phyloP scores from a whole-genome alignment of 2,329 filamentous ascomycete genomes.

The Penicillium digitatum region DNA sequence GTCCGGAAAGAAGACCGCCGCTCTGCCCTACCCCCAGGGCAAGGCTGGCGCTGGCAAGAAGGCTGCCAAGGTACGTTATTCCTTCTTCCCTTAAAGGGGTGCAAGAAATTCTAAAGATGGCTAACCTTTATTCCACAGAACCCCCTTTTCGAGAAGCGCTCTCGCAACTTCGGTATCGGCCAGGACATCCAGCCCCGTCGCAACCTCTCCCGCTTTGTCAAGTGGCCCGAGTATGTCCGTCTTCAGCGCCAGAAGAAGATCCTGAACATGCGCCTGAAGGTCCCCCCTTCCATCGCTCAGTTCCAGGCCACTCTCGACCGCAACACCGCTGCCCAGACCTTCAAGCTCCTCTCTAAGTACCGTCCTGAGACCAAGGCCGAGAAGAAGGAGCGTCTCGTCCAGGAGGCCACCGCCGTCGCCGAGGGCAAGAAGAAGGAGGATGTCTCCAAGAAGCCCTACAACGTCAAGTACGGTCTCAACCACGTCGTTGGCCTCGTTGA shows the following conservation, averaged over 20 bases:
- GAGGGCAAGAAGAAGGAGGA: slow-evolving; percentile 99
- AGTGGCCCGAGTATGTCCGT: slow-evolving; percentile 99
- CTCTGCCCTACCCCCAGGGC: slow-evolving; percentile 91
- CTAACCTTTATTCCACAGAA: slow-evolving; percentile 58
- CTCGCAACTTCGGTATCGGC: slow-evolving; percentile 97
- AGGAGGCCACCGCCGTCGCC: slow-evolving; percentile 95
- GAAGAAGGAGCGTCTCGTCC: slow-evolving; percentile 99
- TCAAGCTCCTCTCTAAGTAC: slow-evolving; percentile 99
- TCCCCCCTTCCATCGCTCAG: slow-evolving; percentile 93
- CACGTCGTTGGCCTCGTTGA: slow-evolving; percentile 95
- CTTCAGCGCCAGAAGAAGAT: slow-evolving; percentile 95
- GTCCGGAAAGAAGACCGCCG: slow-evolving; percentile 92
- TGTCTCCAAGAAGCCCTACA: slow-evolving; percentile 99
- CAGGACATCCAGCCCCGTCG: slow-evolving; percentile 97
- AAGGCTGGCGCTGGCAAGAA: slow-evolving; percentile 89
- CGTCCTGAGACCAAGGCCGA: slow-evolving; percentile 97
- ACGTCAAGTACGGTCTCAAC: slow-evolving; percentile 99
- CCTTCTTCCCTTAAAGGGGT: slow-evolving; percentile 13
- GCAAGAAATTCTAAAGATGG: background rate
- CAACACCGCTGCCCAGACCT: slow-evolving; percentile 92
- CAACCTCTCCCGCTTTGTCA: slow-evolving; percentile 97
- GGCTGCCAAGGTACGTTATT: slow-evolving; percentile 79
- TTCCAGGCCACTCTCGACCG: slow-evolving; percentile 96
- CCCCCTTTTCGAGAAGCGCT: slow-evolving; percentile 97
- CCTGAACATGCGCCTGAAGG: slow-evolving; percentile 97